Conservation (phyloP, 257 asterid genomes). For the Ocimum tenuiflorum region DNA sequence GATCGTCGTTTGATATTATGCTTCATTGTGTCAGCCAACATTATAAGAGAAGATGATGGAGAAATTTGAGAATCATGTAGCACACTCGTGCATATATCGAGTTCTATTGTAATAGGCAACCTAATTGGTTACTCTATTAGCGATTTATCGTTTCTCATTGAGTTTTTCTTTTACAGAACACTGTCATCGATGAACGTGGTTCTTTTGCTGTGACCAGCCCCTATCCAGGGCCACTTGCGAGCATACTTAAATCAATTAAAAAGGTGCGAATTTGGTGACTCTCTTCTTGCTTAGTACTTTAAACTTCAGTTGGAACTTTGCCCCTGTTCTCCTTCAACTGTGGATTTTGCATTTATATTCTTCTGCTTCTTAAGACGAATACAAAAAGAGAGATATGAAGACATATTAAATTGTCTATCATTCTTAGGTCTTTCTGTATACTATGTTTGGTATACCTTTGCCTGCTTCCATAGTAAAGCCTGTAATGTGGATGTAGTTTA, state of each 20-base stretch:
- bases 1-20: neutral
- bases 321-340: neutral
- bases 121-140: slow-evolving; percentile 3
- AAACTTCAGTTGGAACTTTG: neutral
- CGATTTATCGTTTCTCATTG: slow-evolving; percentile 16
- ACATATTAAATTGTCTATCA: neutral
- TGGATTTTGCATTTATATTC: neutral
- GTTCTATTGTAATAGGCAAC: neutral
- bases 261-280: slow-evolving; percentile 39
- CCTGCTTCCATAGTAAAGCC: slow-evolving; percentile 18
- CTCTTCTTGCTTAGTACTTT: neutral
- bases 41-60: neutral
- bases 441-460: neutral
- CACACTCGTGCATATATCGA: neutral
- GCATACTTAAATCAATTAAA: slow-evolving; percentile 49
- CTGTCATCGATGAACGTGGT: slow-evolving; percentile 77
- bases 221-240: slow-evolving; percentile 59
- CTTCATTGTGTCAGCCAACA: neutral
- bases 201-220: slow-evolving; percentile 86
- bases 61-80: neutral
- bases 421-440: neutral
- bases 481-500: neutral
- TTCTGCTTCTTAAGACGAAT: neutral
- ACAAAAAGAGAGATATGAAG: neutral
- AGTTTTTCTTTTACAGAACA: slow-evolving; percentile 44